These are phyloP conservation scores for Colletotrichum scovillei DNA, from an alignment of 2,329 filamentous ascomycete species.

Conservation along the genomic window DNA sequence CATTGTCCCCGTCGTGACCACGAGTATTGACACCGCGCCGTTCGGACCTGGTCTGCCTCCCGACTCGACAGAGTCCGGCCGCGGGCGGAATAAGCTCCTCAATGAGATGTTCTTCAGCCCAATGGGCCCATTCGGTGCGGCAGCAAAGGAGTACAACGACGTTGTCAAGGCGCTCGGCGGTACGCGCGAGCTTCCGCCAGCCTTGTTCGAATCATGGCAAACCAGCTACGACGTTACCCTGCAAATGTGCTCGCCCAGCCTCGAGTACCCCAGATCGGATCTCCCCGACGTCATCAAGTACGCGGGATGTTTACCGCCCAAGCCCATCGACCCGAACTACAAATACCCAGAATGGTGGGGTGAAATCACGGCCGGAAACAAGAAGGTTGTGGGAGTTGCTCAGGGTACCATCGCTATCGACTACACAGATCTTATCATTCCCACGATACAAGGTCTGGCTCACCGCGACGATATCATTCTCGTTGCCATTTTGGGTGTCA, in stretches of 20 bases:
- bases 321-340: constrained; percentile 43
- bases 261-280: constrained; percentile 53
- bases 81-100: constrained; percentile 46
- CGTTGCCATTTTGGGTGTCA: constrained; percentile 45
- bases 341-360: constrained; percentile 58
- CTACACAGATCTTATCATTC: constrained; percentile 55
- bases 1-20: constrained; percentile 48
- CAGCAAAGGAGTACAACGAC: constrained; percentile 39
- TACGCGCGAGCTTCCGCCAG: constrained; percentile 35
- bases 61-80: constrained; percentile 49
- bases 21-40: constrained; percentile 52
- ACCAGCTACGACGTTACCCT: constrained; percentile 48
- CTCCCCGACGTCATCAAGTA: constrained; percentile 53
- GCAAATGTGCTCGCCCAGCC: constrained; percentile 50
- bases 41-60: constrained; percentile 52
- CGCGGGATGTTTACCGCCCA: constrained; percentile 53
- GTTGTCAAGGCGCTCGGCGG: constrained; percentile 45
- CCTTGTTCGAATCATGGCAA: constrained; percentile 43
- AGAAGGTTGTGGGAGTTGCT: constrained; percentile 56
- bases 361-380: constrained; percentile 48
- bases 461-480: constrained; percentile 51
- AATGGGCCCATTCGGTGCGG: constrained; percentile 39
- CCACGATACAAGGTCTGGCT: constrained; percentile 55
- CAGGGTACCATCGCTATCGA: constrained; percentile 58
- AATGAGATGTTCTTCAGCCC: constrained; percentile 37